Percentiles rank a stretch among this genome's conserved stretches.
These are phyloP conservation scores for Agrocybe pediades DNA, from an alignment of 768 basidiomycete species.

Conservation along the genomic window DNA sequence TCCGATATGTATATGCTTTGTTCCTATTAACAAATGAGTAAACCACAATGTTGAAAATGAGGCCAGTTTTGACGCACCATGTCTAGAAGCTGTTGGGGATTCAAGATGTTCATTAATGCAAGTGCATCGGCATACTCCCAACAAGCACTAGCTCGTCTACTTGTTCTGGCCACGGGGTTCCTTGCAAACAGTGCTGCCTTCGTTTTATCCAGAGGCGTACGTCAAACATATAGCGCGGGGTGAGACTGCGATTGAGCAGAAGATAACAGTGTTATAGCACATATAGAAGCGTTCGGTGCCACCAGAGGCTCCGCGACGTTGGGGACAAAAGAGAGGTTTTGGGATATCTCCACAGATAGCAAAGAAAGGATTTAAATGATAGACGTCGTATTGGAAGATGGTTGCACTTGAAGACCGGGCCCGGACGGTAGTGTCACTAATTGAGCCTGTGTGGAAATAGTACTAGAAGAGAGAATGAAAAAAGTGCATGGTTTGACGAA, in stretches of 20 bases:
- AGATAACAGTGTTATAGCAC: slow-evolving; percentile 62
- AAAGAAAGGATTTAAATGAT: slow-evolving; percentile 74
- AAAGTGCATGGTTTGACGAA: slow-evolving; percentile 80
- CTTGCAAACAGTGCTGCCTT: slow-evolving; percentile 71
- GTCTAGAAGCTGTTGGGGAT: slow-evolving; percentile 58
- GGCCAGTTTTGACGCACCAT: slow-evolving; percentile 43
- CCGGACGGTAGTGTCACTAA: no score
- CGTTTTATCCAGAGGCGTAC: slow-evolving; percentile 78
- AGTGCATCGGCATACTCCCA: slow-evolving; percentile 79
- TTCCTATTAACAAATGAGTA: slow-evolving; percentile 22
- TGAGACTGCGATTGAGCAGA: slow-evolving; percentile 51
- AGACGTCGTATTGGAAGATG: slow-evolving; percentile 52
- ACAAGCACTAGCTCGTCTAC: slow-evolving; percentile 78
- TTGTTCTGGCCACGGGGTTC: slow-evolving; percentile 78
- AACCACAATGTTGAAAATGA: neutral
- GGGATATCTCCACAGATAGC: slow-evolving; percentile 58
- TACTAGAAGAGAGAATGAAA: slow-evolving; percentile 72
- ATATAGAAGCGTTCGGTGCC: slow-evolving; percentile 51
- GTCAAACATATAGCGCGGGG: slow-evolving; percentile 64
- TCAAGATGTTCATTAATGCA: slow-evolving; percentile 70
- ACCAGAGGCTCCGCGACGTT: slow-evolving; percentile 28
- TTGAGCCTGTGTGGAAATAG: slow-evolving; percentile 50
- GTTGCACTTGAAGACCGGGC: slow-evolving; percentile 26
- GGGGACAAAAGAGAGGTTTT: slow-evolving; percentile 70
- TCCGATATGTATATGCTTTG: slow-evolving; percentile 56